These are phyloP conservation scores for Haplographium delicatum DNA, from an alignment of 495 filamentous ascomycete species.

Conservation along the genomic window DNA sequence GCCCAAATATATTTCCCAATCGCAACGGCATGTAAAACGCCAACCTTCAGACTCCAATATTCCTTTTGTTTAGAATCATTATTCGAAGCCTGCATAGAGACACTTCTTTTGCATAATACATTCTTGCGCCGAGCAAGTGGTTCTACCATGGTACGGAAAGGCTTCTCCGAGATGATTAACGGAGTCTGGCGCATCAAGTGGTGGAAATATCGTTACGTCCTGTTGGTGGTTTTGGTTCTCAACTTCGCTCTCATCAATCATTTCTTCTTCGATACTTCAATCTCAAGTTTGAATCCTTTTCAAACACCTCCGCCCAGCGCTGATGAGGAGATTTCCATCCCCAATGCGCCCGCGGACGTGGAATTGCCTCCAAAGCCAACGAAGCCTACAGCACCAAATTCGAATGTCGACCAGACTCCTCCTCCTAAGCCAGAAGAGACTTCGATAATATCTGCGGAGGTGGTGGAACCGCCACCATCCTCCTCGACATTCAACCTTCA, in stretches of 20 bases:
- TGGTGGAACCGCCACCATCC: neutral
- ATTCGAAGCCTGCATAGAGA: too few relatives aligned
- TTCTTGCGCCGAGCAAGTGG: too few relatives aligned
- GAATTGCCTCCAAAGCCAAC: too few relatives aligned
- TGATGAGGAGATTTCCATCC: neutral
- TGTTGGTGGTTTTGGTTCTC: constrained; percentile 9
- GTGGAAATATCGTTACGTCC: constrained; percentile 15
- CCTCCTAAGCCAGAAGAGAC: neutral
- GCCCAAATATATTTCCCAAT: too few relatives aligned
- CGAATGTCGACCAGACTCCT: neutral
- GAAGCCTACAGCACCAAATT: neutral
- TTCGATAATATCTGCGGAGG: neutral
- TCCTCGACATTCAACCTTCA: constrained; percentile 11
- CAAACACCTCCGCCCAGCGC: neutral
- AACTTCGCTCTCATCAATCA: constrained; percentile 18
- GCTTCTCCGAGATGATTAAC: constrained; percentile 3
- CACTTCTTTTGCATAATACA: too few relatives aligned
- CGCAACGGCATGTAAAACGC: too few relatives aligned
- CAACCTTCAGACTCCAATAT: too few relatives aligned
- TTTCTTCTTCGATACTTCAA: constrained; percentile 14
- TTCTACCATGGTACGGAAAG: too few relatives aligned
- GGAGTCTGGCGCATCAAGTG: constrained; percentile 17
- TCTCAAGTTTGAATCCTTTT: constrained; percentile 11
- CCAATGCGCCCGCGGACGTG: too few relatives aligned
- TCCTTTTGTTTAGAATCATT: too few relatives aligned